A percentile compares a stretch with the other conserved stretches of the same genome.
These are phyloP conservation scores for Trifolium pratense DNA, from an alignment of 306 rosid genomes.

Conservation along the genomic window DNA sequence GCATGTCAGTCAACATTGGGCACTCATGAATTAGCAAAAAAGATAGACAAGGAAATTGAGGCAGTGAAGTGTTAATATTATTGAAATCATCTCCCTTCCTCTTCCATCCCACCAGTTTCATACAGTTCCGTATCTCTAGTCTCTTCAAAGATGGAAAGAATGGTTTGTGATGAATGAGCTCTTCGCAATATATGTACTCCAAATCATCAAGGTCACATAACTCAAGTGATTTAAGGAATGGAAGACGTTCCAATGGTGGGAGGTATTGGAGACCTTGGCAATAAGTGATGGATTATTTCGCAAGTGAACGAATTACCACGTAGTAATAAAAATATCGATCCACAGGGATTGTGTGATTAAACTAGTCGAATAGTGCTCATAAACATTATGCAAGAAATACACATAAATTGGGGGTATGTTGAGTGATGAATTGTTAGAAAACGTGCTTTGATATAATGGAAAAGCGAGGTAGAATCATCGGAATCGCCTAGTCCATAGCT, in stretches of 20 bases:
- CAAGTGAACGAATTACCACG: too few species aligned
- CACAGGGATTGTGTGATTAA: too few species aligned
- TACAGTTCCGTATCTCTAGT: fast-evolving
- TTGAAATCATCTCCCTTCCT: background rate
- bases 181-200: conserved; percentile 9
- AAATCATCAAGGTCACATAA: fast-evolving
- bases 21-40: fast-evolving
- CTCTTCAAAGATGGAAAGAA: conserved; percentile 8
- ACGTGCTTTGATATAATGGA: too few species aligned
- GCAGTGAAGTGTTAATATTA: background rate
- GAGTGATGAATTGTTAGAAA: too few species aligned
- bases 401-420: too few species aligned
- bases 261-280: background rate
- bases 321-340: too few species aligned
- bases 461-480: too few species aligned
- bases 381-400: too few species aligned
- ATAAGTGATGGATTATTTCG: too few species aligned
- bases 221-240: background rate
- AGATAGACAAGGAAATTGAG: background rate
- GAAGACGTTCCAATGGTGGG: conserved; percentile 28
- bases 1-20: background rate
- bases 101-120: background rate
- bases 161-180: background rate
- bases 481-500: too few species aligned
- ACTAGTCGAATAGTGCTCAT: too few species aligned